Evolutionary conservation across 2,329 filamentous ascomycete genomes (phyloP).

Genomic region (Tricladium varicosporioides): DNA sequence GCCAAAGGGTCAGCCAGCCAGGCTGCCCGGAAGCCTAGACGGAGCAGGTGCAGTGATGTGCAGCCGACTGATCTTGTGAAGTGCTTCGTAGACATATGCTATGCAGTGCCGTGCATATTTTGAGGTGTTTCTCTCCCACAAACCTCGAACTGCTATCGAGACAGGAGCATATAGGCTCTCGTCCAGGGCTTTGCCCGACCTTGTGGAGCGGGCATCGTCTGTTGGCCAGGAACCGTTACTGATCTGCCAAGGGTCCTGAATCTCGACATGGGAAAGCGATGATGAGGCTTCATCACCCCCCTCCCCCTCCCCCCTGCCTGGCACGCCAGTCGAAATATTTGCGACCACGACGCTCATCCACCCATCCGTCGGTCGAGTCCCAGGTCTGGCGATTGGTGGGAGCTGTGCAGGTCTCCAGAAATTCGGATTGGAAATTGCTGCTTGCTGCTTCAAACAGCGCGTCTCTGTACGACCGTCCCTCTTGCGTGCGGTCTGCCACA

Average conservation of each 20-base stretch:
- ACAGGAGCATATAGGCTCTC: neutral
- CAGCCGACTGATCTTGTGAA: neutral
- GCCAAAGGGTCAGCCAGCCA: too few species aligned
- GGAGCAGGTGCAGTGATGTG: neutral
- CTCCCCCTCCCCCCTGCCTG: neutral
- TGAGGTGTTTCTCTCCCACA: too few species aligned
- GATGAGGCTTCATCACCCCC: neutral
- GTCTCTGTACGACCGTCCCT: too few species aligned
- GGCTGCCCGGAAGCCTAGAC: too few species aligned
- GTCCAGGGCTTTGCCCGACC: neutral
- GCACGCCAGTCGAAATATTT: too few species aligned
- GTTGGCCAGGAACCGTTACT: constrained; percentile 8
- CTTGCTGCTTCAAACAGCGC: constrained; percentile 7
- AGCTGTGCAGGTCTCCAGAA: constrained; percentile 7
- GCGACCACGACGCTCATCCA: neutral
- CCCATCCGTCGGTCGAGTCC: neutral
- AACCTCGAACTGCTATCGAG: neutral
- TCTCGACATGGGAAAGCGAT: too few species aligned
- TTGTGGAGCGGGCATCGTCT: too few species aligned
- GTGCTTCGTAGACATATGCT: too few species aligned
- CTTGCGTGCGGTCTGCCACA: neutral
- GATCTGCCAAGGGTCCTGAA: neutral
- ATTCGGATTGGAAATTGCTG: constrained; percentile 8
- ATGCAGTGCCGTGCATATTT: too few species aligned
- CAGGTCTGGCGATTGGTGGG: constrained; percentile 4